phyloP scores from a whole-genome alignment of 129 eudicot genomes.

The Saussurea involucrata region DNA sequence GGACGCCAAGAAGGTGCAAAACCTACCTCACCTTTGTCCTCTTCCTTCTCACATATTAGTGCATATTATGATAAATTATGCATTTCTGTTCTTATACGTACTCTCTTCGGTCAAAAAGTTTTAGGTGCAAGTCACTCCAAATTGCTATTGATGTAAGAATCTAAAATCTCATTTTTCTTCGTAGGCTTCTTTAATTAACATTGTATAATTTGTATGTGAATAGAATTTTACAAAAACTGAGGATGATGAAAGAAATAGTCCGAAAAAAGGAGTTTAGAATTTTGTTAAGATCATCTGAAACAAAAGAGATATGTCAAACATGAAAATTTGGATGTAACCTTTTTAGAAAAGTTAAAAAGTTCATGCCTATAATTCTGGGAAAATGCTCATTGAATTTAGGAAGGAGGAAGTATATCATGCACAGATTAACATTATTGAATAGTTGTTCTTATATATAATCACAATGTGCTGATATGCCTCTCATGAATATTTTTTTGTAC shows the following conservation, averaged over 20 bases:
- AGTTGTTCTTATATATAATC: neutral
- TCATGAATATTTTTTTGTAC: no score
- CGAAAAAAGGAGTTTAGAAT: neutral
- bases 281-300: neutral
- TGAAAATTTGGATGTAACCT: neutral
- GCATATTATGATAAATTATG: neutral
- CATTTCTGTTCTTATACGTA: neutral
- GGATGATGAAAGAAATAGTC: neutral
- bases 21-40: constrained; percentile 13
- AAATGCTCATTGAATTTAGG: neutral
- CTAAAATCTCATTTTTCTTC: neutral
- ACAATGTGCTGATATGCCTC: neutral
- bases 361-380: neutral
- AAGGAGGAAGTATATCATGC: neutral
- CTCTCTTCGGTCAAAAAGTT: neutral
- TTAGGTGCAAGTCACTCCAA: neutral
- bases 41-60: neutral
- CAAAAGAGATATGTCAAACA: neutral
- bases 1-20: constrained; percentile 46
- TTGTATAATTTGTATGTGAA: neutral
- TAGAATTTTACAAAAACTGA: neutral
- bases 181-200: neutral
- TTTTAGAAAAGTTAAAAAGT: neutral
- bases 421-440: neutral
- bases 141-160: neutral